phyloP scores from a whole-genome alignment of 179 eudicot species.

The Dionaea muscipula region DNA sequence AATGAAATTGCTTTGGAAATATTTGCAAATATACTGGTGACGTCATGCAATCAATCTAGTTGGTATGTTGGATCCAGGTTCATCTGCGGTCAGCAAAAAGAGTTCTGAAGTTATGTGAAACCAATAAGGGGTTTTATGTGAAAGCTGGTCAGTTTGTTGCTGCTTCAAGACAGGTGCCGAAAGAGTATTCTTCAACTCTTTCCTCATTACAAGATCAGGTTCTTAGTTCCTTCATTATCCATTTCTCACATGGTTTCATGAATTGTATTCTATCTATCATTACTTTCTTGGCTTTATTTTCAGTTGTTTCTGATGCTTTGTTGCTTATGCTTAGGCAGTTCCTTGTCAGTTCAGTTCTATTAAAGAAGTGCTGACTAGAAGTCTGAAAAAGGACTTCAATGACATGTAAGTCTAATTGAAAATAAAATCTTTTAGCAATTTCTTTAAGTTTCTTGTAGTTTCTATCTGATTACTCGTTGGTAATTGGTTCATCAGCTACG shows the following conservation, averaged over 20 bases:
- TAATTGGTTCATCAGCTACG: too few relatives aligned
- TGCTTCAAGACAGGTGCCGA: constrained; percentile 67
- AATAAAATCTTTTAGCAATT: not conserved
- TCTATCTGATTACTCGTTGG: not conserved
- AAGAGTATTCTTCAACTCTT: constrained; percentile 64
- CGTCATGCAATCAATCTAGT: not conserved
- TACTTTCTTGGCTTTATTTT: not conserved
- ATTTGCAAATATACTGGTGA: not conserved
- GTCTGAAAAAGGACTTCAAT: constrained; percentile 5
- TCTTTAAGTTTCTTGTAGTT: not conserved
- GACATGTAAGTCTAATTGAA: constrained; percentile 9
- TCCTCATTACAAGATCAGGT: constrained; percentile 89
- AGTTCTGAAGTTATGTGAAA: constrained; percentile 51
- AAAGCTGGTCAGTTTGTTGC: constrained; percentile 97
- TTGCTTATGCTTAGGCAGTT: constrained; percentile 45
- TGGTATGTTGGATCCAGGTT: constrained; percentile 33
- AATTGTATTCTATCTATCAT: not conserved
- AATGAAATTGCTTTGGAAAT: not conserved
- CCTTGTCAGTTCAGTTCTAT: constrained; percentile 55
- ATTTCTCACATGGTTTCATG: not conserved
- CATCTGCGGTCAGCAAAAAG: constrained; percentile 76
- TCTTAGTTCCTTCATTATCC: constrained; percentile 1
- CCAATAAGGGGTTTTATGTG: constrained; percentile 80
- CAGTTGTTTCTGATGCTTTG: constrained; percentile 16
- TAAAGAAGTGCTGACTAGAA: constrained; percentile 37